phyloP scores from a whole-genome alignment of 2,329 filamentous ascomycete species.

The Helminthosporium solani region DNA sequence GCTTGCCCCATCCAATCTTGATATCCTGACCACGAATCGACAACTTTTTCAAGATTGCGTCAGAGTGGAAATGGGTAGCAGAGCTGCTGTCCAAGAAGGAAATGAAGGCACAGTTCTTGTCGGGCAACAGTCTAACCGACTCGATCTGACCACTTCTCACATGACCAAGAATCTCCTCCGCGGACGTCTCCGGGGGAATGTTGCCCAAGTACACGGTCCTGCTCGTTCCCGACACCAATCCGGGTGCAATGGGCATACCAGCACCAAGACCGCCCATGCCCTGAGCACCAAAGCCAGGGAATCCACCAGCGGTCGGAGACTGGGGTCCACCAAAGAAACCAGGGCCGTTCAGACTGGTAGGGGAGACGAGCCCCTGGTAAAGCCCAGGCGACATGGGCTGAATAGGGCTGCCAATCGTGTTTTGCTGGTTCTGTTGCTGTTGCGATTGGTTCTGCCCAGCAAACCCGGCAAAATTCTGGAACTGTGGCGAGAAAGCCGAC shows the following conservation, averaged over 20 bases:
- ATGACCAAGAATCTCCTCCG: constrained; percentile 94
- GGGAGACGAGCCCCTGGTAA: constrained; percentile 83
- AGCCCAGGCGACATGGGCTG: constrained; percentile 76
- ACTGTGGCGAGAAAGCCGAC: constrained; percentile 88
- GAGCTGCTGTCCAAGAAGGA: constrained; percentile 98
- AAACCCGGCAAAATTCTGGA: constrained; percentile 78
- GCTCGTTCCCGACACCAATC: constrained; percentile 84
- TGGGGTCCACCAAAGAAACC: constrained; percentile 80
- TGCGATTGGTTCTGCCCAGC: constrained; percentile 57
- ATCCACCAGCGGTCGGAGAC: constrained; percentile 74
- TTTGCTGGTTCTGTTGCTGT: constrained; percentile 58
- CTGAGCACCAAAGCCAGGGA: constrained; percentile 63
- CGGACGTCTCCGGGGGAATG: constrained; percentile 94
- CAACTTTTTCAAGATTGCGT: constrained; percentile 99
- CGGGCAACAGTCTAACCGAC: constrained; percentile 92
- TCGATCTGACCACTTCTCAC: constrained; percentile 98
- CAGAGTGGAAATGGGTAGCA: constrained; percentile 97
- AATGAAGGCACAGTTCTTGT: constrained; percentile 99
- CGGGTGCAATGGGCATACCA: constrained; percentile 73
- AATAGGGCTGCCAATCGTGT: constrained; percentile 70
- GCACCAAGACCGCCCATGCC: constrained; percentile 66
- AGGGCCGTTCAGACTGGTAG: constrained; percentile 76
- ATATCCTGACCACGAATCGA: constrained; percentile 98
- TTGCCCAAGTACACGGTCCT: constrained; percentile 97
- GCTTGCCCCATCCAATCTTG: constrained; percentile 99